phyloP scores from a whole-genome alignment of 1,284 basidiomycete species.

The Tranzscheliella williamsii region DNA sequence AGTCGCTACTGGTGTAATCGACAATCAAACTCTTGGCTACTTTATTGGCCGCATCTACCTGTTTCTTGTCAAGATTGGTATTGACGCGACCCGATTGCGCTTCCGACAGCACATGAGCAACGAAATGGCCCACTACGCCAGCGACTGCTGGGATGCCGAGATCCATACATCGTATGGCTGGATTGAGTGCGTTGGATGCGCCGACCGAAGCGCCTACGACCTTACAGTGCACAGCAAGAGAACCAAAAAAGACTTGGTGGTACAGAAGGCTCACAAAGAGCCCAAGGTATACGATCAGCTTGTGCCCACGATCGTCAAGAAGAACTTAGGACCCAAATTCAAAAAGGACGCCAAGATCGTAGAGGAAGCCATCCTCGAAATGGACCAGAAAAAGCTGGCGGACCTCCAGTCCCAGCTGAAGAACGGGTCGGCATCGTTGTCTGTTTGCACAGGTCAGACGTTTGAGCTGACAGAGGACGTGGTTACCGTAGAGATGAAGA shows the following conservation, averaged over 20 bases:
- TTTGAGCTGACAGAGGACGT: conserved; percentile 75
- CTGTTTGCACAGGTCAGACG: conserved; percentile 66
- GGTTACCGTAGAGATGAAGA: conserved; percentile 79
- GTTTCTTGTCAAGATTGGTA: conserved; percentile 89
- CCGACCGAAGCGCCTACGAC: conserved; percentile 96
- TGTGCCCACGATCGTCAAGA: conserved; percentile 81
- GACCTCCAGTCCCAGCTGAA: conserved; percentile 75
- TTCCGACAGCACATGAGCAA: conserved; percentile 97
- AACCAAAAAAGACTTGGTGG: conserved; percentile 70
- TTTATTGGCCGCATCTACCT: conserved; percentile 90
- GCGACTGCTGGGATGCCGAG: conserved; percentile 99
- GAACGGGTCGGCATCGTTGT: conserved; percentile 66
- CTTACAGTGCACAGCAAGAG: conserved; percentile 67
- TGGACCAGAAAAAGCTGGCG: conserved; percentile 73
- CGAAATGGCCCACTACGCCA: conserved; percentile 99
- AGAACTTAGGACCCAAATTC: conserved; percentile 84
- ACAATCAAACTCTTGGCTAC: conserved; percentile 97
- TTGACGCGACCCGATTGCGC: conserved; percentile 80
- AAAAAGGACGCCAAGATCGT: conserved; percentile 79
- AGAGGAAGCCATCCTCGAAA: conserved; percentile 71
- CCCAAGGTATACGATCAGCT: conserved; percentile 76
- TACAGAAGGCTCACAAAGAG: conserved; percentile 81
- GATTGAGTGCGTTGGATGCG: conserved; percentile 99
- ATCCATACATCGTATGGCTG: conserved; percentile 92
- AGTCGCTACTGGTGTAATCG: conserved; percentile 79